A percentile compares a stretch with the other conserved stretches of the same genome.
Evolutionary conservation across 495 filamentous ascomycete species (phyloP).

Genomic region (Tuber brumale): DNA sequence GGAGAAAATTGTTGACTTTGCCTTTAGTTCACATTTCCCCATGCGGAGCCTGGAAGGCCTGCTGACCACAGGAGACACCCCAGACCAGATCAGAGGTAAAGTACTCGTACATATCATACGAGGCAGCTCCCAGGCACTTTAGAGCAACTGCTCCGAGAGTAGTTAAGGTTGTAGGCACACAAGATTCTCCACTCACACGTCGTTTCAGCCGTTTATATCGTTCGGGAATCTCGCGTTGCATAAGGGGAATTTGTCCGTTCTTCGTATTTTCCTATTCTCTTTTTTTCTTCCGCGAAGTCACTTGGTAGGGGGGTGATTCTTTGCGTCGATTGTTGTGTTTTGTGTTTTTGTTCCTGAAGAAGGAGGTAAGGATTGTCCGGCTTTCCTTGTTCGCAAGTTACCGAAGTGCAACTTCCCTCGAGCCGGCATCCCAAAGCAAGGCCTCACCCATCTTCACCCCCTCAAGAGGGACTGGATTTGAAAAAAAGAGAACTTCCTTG

Average conservation of each 20-base stretch:
- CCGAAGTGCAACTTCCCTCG: slow-evolving; percentile 22
- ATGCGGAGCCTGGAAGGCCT: slow-evolving; percentile 30
- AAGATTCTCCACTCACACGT: slow-evolving; percentile 25
- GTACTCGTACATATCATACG: slow-evolving; percentile 18
- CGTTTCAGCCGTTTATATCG: slow-evolving; percentile 39
- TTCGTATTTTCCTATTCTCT: slow-evolving; percentile 20
- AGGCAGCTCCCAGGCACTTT: slow-evolving; percentile 19
- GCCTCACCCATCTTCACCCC: slow-evolving; percentile 4
- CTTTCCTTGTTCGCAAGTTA: slow-evolving; percentile 19
- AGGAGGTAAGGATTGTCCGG: neutral
- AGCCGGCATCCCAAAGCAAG: slow-evolving; percentile 26
- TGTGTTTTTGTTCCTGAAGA: neutral
- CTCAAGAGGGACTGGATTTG: slow-evolving; percentile 4
- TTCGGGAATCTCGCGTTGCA: slow-evolving; percentile 31
- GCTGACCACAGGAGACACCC: slow-evolving; percentile 35
- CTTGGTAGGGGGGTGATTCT: slow-evolving; percentile 7
- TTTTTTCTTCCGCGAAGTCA: slow-evolving; percentile 24
- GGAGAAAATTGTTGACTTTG: slow-evolving; percentile 24
- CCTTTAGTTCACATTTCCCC: slow-evolving; percentile 29
- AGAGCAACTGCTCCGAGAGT: slow-evolving; percentile 30
- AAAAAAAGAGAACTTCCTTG: slow-evolving; percentile 14
- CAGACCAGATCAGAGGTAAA: slow-evolving; percentile 33
- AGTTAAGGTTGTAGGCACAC: slow-evolving; percentile 23
- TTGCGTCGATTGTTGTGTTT: neutral
- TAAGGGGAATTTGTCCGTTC: slow-evolving; percentile 25